Percentiles rank a stretch among this genome's conserved stretches.
phyloP scores from a whole-genome alignment of 352 stramenopile genomes.

The Nothophytophthora sp. region DNA sequence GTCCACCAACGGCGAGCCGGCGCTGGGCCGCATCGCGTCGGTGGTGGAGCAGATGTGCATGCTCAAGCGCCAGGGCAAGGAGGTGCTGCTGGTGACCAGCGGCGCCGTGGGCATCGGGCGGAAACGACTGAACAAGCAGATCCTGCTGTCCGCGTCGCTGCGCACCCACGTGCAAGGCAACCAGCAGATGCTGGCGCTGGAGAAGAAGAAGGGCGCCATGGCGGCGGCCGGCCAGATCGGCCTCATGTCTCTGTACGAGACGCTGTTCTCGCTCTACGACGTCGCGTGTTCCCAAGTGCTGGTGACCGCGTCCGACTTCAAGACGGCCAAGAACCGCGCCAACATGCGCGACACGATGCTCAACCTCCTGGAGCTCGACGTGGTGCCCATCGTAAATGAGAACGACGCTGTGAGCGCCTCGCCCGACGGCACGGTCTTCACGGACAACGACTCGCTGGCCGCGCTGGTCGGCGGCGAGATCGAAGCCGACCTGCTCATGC shows the following conservation, averaged over 20 bases:
- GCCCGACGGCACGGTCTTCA: constrained; percentile 88
- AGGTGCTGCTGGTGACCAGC: constrained; percentile 89
- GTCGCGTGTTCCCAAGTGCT: constrained; percentile 94
- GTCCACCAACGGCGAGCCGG: constrained; percentile 92
- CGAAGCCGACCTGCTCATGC: constrained; percentile 92
- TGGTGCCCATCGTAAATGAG: constrained; percentile 99
- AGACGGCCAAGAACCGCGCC: constrained; percentile 79
- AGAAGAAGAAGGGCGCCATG: constrained; percentile 88
- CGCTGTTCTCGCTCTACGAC: constrained; percentile 95
- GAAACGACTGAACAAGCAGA: constrained; percentile 94
- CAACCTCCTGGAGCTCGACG: constrained; percentile 94
- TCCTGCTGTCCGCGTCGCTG: constrained; percentile 85
- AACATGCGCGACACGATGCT: constrained; percentile 91
- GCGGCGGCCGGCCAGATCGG: constrained; percentile 95
- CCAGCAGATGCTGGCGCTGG: constrained; percentile 89
- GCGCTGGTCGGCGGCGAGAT: constrained; percentile 90
- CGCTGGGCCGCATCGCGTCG: constrained; percentile 88
- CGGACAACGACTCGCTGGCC: constrained; percentile 96
- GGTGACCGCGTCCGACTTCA: constrained; percentile 82
- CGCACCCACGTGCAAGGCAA: constrained; percentile 88
- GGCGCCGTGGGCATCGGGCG: constrained; percentile 95
- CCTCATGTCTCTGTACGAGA: constrained; percentile 98
- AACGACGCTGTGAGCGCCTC: constrained; percentile 96
- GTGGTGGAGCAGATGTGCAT: constrained; percentile 95
- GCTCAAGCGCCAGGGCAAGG: constrained; percentile 91